Base-by-base conservation (phyloP, 2,329 filamentous ascomycete genomes). In the Ascochyta pisi region DNA sequence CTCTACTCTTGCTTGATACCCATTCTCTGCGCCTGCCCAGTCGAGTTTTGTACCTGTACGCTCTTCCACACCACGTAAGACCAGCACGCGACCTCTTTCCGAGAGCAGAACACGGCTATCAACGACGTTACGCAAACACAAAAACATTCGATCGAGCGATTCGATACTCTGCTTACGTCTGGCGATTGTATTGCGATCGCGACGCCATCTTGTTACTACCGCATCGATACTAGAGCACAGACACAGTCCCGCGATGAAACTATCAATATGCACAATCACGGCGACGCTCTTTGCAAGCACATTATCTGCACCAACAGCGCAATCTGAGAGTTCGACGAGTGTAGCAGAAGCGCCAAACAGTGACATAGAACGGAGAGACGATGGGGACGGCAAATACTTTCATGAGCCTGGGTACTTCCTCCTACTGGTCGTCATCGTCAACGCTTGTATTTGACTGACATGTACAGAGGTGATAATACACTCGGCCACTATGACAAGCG, bases 401-500 rank as follows among this genome's bases (percentile, higher is more conserved):
- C 72, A 74, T 40, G 72, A 75, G 64, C 69, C 72, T 48, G 71
- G 71, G 75, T 77, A 69, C 23, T 74, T 66, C 9, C 29, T 31
- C 38, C 12, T 13, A 22, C 38, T 31, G 4, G 6, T 43, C 31
- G 22, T 16, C 16, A 26, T 33, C 38, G 24, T 50, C 9, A 41
- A 26, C 27, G 45, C 42, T 34, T 19, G 7, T 8, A 4, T 2
- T 19, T 16, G 15, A 49, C 64, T 68, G 24, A 73, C n/a, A 16
- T 50, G 16, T 2, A 3, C 34, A 76, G 74, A 50, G 62, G 60
- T 34, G 81, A 82, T 64, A 77, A 85, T 49, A 81, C 82, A 27
- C 81, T 89, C 22, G 84, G 85, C 47, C 90, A 94, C 77, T 94
- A 94, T 75, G 90, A 94, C 74, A 74, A 71, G 23, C 86, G 91